phyloP scores from a whole-genome alignment of 106 monocot genomes.

The Agapanthus africanus region DNA sequence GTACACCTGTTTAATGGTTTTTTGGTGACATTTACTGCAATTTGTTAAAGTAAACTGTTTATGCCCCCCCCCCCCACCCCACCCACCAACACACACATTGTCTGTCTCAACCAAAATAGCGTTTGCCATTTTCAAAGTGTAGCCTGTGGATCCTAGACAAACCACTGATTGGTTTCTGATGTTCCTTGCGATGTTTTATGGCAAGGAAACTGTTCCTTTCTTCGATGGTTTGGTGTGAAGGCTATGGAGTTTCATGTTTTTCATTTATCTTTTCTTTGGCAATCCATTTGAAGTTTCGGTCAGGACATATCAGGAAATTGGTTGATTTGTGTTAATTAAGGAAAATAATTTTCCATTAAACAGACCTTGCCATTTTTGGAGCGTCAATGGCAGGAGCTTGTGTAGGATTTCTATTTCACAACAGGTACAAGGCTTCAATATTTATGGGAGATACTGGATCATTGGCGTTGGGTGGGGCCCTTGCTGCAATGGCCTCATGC shows the following conservation, averaged over 20 bases:
- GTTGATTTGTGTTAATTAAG: neutral
- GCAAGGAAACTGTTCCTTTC: too few species aligned
- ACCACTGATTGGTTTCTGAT: too few species aligned
- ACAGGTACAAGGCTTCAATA: constrained; percentile 68
- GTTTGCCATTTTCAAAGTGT: too few species aligned
- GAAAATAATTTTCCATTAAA: constrained; percentile 1
- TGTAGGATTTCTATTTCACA: constrained; percentile 81
- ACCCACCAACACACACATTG: too few species aligned
- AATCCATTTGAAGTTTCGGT: too few species aligned
- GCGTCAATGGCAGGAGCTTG: constrained; percentile 86
- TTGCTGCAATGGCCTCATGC: constrained; percentile 77
- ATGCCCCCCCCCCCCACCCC: neutral
- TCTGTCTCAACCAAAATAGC: too few species aligned
- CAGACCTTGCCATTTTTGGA: constrained; percentile 85
- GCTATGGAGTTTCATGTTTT: neutral
- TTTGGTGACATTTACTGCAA: neutral
- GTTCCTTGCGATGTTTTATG: too few species aligned
- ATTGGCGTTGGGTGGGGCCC: constrained; percentile 79
- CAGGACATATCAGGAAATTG: neutral
- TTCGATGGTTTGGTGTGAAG: too few species aligned
- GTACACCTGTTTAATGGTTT: neutral
- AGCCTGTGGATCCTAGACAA: neutral
- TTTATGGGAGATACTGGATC: constrained; percentile 78
- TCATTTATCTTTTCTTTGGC: too few species aligned
- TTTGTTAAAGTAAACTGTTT: neutral